These are phyloP conservation scores for Diaporthe ampelina DNA, from an alignment of 2,329 filamentous ascomycete genomes.

Conservation along the genomic window DNA sequence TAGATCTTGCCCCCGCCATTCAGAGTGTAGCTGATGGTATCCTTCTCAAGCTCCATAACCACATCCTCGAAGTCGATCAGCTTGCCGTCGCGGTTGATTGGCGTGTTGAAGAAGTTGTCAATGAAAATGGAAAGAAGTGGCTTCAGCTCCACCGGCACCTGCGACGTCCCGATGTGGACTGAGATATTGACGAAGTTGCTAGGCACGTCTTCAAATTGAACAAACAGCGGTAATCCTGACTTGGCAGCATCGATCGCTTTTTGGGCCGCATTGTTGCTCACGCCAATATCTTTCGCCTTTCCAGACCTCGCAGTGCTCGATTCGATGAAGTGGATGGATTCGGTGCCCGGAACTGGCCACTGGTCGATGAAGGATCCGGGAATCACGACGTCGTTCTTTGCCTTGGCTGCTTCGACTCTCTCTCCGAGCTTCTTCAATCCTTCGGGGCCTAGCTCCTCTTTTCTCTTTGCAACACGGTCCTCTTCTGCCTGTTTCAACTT, in stretches of 20 bases:
- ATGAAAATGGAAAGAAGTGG: slow-evolving; percentile 88
- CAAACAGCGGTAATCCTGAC: slow-evolving; percentile 79
- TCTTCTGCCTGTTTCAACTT: slow-evolving; percentile 88
- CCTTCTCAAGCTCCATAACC: slow-evolving; percentile 89
- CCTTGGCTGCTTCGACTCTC: slow-evolving; percentile 85
- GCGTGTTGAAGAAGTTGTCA: slow-evolving; percentile 95
- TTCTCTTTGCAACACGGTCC: slow-evolving; percentile 82
- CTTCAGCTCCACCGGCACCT: slow-evolving; percentile 84
- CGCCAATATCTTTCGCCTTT: slow-evolving; percentile 78
- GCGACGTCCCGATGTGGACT: slow-evolving; percentile 82
- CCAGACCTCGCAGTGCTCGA: slow-evolving; percentile 89
- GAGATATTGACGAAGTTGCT: slow-evolving; percentile 93
- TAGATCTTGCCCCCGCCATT: slow-evolving; percentile 77
- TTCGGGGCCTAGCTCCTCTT: slow-evolving; percentile 82
- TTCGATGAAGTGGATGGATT: slow-evolving; percentile 95
- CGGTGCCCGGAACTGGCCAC: slow-evolving; percentile 86
- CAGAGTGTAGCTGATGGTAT: slow-evolving; percentile 88
- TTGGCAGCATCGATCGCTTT: slow-evolving; percentile 79
- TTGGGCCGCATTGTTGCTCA: slow-evolving; percentile 78
- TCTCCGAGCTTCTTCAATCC: slow-evolving; percentile 82
- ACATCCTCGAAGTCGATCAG: slow-evolving; percentile 91
- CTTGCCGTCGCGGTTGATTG: slow-evolving; percentile 82
- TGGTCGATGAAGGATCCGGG: slow-evolving; percentile 84
- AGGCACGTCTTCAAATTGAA: slow-evolving; percentile 96
- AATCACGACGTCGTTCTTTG: slow-evolving; percentile 89